Evolutionary conservation across 176 grass and related monocot species (phyloP), one percentile per base, ranked within the genome.

Genomic region (Dactylis glomerata): DNA sequence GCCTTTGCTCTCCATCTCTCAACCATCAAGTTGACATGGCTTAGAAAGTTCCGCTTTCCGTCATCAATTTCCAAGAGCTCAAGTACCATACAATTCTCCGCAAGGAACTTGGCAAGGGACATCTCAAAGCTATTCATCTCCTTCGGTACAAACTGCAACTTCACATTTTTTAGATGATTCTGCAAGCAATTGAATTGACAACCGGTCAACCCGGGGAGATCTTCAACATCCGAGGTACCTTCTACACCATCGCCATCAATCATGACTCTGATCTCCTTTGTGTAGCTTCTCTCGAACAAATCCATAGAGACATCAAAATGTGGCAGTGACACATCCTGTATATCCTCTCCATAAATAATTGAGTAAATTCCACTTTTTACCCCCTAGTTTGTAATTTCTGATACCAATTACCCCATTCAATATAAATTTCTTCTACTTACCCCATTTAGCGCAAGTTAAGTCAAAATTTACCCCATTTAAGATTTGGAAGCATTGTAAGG

Each of bases 151-250:
- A 41, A 58, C 13, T 58, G 32, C 75, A 77, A 27, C 50, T 77
- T 77, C 2, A 55, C 50, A 77, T 56, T 36, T 57, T 56, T 76
- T 31, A 77, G 74, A 33, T 77, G 74, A 76, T 33, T 55, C 10
- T 12, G 20, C 10, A 56, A 33, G 50, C 32, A 27, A 58, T 55
- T 41, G 52, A 77, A 59, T 19, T 32, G 8, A 56, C 52, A 3
- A 5, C 52, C 52, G 14, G 20, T 58, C 23, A 58, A 27, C 3
- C n/a, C 56, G 2, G n/a, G 56, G 23, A 58, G 56, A 10, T 58
- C 3, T 58, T 9, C 3, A 26, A 26, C 6, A 58, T n/a, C 23
- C 4, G 3, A 16, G 52, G 2, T 10, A 10, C 2, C 20, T 1
- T 8, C 14, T 8, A 23, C 52, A 23, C 52, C 52, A 56, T 56